Conservation (phyloP, 306 rosid species). For the Morella rubra region DNA sequence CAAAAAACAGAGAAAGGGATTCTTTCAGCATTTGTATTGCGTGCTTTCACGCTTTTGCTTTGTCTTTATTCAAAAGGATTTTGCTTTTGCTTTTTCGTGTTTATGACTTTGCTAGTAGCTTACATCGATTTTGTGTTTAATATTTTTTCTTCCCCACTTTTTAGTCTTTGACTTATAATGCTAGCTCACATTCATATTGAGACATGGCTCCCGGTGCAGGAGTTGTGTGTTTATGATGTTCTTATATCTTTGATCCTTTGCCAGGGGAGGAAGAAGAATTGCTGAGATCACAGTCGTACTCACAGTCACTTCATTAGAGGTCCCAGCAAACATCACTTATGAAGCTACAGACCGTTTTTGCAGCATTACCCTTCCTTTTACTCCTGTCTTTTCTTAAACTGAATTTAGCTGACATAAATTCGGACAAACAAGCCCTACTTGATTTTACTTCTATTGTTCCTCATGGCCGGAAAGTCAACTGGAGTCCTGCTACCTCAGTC, state of each 20-base stretch:
- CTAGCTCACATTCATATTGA: slow-evolving; percentile 9
- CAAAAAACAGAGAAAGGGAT: slow-evolving; percentile 22
- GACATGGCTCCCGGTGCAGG: slow-evolving; percentile 23
- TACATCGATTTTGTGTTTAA: background rate
- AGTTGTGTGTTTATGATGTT: slow-evolving; percentile 8
- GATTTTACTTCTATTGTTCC: slow-evolving; percentile 62
- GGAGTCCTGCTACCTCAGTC: slow-evolving; percentile 56
- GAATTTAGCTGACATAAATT: slow-evolving; percentile 51
- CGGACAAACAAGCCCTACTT: slow-evolving; percentile 84
- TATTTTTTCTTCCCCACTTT: background rate
- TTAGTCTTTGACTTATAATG: slow-evolving; percentile 25
- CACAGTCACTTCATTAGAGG: slow-evolving; percentile 21
- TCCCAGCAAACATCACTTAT: slow-evolving; percentile 38
- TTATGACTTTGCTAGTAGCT: slow-evolving; percentile 7
- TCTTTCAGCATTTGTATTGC: slow-evolving; percentile 34
- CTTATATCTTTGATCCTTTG: slow-evolving; percentile 28
- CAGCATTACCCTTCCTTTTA: slow-evolving; percentile 33
- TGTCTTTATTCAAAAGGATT: slow-evolving; percentile 32
- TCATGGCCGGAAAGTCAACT: slow-evolving; percentile 65
- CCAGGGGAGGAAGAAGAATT: slow-evolving; percentile 47
- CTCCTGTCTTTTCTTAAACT: slow-evolving; percentile 33
- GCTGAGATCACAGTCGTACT: slow-evolving; percentile 27
- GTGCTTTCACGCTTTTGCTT: slow-evolving; percentile 34
- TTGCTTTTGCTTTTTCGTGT: slow-evolving; percentile 35
- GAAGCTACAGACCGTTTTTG: slow-evolving; percentile 41